Evolutionary conservation across 2,329 filamentous ascomycete species (phyloP).

Genomic region (Botrytis fragariae): DNA sequence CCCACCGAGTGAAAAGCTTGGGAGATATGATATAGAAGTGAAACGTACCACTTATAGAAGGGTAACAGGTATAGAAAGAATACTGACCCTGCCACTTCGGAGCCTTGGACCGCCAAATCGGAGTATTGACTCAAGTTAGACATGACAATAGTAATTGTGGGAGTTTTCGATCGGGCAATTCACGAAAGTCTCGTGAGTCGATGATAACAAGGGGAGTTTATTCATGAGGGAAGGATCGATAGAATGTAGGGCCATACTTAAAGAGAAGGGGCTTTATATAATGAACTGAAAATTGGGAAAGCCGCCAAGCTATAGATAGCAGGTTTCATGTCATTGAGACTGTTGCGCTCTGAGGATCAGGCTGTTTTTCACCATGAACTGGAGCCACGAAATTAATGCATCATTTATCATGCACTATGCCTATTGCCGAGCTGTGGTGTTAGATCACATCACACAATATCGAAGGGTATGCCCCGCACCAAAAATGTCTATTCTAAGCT

Average conservation of each 20-base stretch:
- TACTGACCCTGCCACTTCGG: background rate
- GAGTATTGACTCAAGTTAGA: background rate
- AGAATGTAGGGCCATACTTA: background rate
- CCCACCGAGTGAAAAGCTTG: background rate
- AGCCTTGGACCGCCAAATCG: background rate
- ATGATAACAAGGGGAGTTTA: accelerated
- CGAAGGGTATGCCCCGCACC: background rate
- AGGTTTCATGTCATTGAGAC: background rate
- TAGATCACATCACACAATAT: too few species aligned
- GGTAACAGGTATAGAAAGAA: background rate
- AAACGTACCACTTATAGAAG: background rate
- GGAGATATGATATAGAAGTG: background rate
- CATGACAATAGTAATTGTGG: background rate
- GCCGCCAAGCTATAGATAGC: background rate
- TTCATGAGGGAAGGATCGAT: background rate
- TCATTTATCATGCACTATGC: too few species aligned
- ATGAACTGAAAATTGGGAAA: accelerated
- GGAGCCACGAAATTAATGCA: background rate
- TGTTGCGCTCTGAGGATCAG: background rate
- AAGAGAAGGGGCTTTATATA: background rate
- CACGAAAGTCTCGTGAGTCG: background rate
- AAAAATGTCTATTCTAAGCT: background rate
- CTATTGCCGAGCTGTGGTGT: background rate
- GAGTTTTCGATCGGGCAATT: accelerated
- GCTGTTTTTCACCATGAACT: background rate